These are phyloP conservation scores for Spinacia oleracea DNA, from an alignment of 179 eudicot genomes.

Conservation along the genomic window DNA sequence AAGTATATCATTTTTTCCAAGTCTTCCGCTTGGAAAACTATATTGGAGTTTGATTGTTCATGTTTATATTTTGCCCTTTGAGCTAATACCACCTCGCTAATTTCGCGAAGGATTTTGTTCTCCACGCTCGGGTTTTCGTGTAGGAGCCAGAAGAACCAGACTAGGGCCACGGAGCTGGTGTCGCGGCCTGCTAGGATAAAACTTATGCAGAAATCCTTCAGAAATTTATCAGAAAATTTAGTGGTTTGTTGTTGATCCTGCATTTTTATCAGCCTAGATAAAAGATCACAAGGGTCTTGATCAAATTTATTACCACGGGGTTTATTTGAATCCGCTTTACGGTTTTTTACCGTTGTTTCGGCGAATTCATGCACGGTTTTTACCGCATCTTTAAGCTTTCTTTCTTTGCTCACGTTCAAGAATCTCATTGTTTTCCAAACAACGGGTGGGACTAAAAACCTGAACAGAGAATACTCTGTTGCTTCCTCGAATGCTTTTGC, in stretches of 20 bases:
- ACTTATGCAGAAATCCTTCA: constrained; percentile 54
- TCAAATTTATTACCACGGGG: constrained; percentile 2
- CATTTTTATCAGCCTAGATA: constrained; percentile 48
- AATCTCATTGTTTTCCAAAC: constrained; percentile 52
- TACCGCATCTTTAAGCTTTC: constrained; percentile 38
- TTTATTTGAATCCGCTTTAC: constrained; percentile 38
- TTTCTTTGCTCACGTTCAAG: constrained; percentile 40
- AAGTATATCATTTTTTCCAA: constrained; percentile 51
- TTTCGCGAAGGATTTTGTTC: constrained; percentile 39
- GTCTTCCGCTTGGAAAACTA: constrained; percentile 40
- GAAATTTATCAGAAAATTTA: constrained; percentile 37
- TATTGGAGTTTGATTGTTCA: neutral
- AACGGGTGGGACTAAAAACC: constrained; percentile 52
- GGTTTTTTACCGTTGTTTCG: constrained; percentile 48
- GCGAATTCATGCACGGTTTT: constrained; percentile 51
- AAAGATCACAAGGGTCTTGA: constrained; percentile 44
- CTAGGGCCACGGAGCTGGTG: constrained; percentile 60
- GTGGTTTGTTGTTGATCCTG: constrained; percentile 13
- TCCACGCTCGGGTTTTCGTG: constrained; percentile 46
- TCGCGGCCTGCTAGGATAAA: constrained; percentile 63
- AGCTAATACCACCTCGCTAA: constrained; percentile 29
- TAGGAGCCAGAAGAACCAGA: constrained; percentile 66
- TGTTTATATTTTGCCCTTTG: neutral
- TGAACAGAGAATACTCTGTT: constrained; percentile 44
- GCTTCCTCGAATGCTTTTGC: constrained; percentile 63